Base-by-base conservation (phyloP, 2,329 filamentous ascomycete genomes). In the Orbilia ellipsospora region DNA sequence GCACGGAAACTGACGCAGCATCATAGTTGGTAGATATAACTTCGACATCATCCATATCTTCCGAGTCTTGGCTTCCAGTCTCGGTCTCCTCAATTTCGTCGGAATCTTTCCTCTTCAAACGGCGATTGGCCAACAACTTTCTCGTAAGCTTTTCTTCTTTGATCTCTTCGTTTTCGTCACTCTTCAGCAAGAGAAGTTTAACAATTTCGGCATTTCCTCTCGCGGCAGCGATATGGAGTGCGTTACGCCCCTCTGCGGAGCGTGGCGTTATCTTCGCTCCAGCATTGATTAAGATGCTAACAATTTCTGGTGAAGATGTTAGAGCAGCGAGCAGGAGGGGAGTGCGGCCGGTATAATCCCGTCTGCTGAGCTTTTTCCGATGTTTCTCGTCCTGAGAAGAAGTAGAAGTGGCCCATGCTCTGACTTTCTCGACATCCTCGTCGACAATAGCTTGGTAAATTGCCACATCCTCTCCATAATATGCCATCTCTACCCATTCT, bases 361-460 rank as follows among this genome's bases (percentile, higher is more conserved):
- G 87, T 72, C 87, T 85, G 80, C 95, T 91, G 0, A 90, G 86
- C 80, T 94, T 89, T 1, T 88, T 86, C 2, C 84, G 89, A 69
- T 92, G 88, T 78, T 90, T 88, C 3, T 84, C 83, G 20, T 85
- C 90, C 91, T 95, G 78, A 26, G 42, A 51, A 5, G 15, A 15
- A 48, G 13, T 1, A n/a, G 44, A 48, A 23, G 42, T 15, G 13
- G 88, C 85, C 90, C 91, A 95, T 77, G 89, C 87, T 78, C 88
- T 82, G 1, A 96, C 90, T 77, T 88, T 87, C 45, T 91, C 89
- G 2, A 90, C 78, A 81, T 96, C 90, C 1, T 86, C 84, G 78
- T 93, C 89, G 2, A 94, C 88, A 69, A 96, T 96, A 0, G 91
- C 92, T 80, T 93, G 90, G 79, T 91, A 96, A 1, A 96, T 85